Evolutionary conservation across 495 filamentous ascomycete genomes (phyloP).

Genomic region (Trichoderma reesei): DNA sequence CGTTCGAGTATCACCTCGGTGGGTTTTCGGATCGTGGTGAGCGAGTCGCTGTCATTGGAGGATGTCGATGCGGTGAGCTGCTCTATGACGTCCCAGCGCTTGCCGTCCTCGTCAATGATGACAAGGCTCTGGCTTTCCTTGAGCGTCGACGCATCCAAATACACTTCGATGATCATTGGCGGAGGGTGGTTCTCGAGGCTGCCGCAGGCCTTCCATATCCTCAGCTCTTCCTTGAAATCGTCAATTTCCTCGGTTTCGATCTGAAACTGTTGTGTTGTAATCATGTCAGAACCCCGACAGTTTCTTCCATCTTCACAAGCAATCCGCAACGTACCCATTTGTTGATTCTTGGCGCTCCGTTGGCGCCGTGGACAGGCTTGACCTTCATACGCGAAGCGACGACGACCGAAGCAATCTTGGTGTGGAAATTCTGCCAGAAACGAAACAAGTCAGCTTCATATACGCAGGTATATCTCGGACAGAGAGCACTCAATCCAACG

Average conservation of each 20-base stretch:
- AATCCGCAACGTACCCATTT: slow-evolving; percentile 71
- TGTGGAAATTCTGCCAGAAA: slow-evolving; percentile 67
- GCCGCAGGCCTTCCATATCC: slow-evolving; percentile 69
- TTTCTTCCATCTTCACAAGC: not conserved
- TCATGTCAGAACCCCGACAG: not conserved
- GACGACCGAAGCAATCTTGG: slow-evolving; percentile 79
- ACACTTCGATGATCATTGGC: slow-evolving; percentile 83
- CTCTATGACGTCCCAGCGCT: slow-evolving; percentile 85
- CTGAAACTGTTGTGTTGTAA: slow-evolving; percentile 64
- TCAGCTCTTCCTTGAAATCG: slow-evolving; percentile 66
- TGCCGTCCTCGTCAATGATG: slow-evolving; percentile 76
- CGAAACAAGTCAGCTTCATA: not conserved
- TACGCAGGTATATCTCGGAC: not conserved
- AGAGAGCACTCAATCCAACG: slow-evolving; percentile 15
- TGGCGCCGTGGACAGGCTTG: slow-evolving; percentile 48
- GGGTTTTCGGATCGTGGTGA: slow-evolving; percentile 32
- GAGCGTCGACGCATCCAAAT: slow-evolving; percentile 69
- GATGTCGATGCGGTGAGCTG: slow-evolving; percentile 59
- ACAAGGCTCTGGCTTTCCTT: slow-evolving; percentile 81
- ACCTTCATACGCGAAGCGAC: slow-evolving; percentile 67
- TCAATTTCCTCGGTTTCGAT: slow-evolving; percentile 89
- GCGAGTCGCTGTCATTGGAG: slow-evolving; percentile 38
- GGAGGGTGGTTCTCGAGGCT: slow-evolving; percentile 68
- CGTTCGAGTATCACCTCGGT: slow-evolving; percentile 77
- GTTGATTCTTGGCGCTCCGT: slow-evolving; percentile 56